phyloP scores from a whole-genome alignment of 345 rosid genomes.

The Eucalyptus melliodora region DNA sequence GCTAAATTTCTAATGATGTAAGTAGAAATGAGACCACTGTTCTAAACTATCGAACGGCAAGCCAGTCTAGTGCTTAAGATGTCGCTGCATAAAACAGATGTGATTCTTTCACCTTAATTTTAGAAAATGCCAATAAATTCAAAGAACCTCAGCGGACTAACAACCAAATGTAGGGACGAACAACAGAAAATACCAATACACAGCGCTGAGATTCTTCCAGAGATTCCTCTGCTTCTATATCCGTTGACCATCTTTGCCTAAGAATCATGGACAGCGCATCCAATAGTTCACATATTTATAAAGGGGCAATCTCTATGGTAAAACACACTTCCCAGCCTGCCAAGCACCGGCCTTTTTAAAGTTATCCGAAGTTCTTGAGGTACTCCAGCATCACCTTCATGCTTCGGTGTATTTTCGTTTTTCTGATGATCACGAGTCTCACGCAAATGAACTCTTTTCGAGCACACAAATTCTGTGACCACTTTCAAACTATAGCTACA shows the following conservation, averaged over 20 bases:
- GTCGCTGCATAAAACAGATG: background rate
- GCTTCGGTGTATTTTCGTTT: background rate
- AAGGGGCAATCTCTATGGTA: background rate
- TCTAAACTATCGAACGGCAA: background rate
- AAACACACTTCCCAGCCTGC: background rate
- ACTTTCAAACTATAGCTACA: background rate
- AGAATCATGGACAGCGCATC: background rate
- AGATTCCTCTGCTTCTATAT: background rate
- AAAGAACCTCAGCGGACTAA: background rate
- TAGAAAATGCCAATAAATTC: background rate
- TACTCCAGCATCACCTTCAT: background rate
- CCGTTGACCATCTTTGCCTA: background rate
- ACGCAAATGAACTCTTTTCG: background rate
- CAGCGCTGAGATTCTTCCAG: background rate
- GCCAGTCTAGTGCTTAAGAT: background rate
- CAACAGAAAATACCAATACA: background rate
- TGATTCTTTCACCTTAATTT: background rate
- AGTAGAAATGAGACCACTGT: background rate
- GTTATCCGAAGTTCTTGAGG: background rate
- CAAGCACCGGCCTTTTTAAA: background rate
- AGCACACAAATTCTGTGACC: background rate
- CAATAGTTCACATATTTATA: background rate
- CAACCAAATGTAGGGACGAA: background rate
- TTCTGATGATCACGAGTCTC: background rate
- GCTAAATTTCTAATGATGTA: background rate